A percentile compares a stretch with the other conserved stretches of the same genome.
These are phyloP conservation scores for Xylaria scruposa DNA, from an alignment of 495 filamentous ascomycete species.

Conservation along the genomic window DNA sequence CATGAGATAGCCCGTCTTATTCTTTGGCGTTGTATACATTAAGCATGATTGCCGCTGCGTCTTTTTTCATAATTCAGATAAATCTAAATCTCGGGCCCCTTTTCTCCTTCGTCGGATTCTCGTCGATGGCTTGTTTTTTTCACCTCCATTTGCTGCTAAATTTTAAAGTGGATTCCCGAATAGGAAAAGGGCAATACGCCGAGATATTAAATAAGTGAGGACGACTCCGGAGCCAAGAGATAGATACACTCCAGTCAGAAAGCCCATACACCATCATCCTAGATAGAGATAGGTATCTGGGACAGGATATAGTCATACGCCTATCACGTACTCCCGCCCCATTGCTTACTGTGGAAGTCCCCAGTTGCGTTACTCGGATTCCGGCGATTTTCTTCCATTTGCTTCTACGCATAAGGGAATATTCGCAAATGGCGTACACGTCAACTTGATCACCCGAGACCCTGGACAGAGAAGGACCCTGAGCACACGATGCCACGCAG, in stretches of 20 bases:
- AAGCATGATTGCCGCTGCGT: background rate
- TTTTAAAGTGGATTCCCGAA: background rate
- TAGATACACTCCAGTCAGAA: background rate
- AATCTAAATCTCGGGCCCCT: background rate
- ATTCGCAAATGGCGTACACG: no score
- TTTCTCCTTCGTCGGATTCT: background rate
- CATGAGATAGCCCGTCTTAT: background rate
- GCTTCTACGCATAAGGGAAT: background rate
- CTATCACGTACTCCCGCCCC: background rate
- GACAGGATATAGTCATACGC: background rate
- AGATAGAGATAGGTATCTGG: background rate
- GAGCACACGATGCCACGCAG: slow-evolving; percentile 1
- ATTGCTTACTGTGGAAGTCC: slow-evolving; percentile 22
- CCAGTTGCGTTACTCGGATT: slow-evolving; percentile 8
- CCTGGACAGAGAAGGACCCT: slow-evolving; percentile 1
- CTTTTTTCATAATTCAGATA: background rate
- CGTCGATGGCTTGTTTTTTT: background rate
- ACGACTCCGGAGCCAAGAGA: slow-evolving; percentile 5
- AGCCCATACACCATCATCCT: background rate
- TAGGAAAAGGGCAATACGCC: background rate
- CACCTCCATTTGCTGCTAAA: background rate
- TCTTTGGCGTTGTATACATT: background rate
- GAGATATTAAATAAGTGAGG: background rate
- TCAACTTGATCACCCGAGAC: background rate
- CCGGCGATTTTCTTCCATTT: slow-evolving; percentile 12